These are phyloP conservation scores for Cyclostephanos tholiformis DNA, from an alignment of 108 stramenopile species.

Conservation along the genomic window DNA sequence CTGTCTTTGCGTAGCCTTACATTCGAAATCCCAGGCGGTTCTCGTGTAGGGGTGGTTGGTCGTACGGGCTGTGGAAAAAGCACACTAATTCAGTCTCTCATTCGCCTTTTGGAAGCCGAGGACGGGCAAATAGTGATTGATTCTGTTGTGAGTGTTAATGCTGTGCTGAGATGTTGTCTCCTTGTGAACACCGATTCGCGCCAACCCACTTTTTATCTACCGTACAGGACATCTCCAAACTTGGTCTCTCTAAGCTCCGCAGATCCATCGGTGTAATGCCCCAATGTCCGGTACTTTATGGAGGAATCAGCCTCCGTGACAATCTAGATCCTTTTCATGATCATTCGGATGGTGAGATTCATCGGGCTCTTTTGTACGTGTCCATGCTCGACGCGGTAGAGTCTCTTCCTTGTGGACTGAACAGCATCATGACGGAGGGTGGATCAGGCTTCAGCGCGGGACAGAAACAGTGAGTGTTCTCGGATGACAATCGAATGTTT, in stretches of 20 bases:
- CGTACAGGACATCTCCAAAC: constrained; percentile 56
- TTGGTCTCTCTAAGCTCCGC: constrained; percentile 89
- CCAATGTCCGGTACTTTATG: constrained; percentile 91
- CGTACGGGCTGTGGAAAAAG: constrained; percentile 78
- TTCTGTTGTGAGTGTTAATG: constrained; percentile 41
- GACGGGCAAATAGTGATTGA: constrained; percentile 82
- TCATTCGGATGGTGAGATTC: constrained; percentile 58
- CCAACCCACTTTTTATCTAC: too few relatives aligned
- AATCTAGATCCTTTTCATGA: constrained; percentile 91
- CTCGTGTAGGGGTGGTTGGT: constrained; percentile 82
- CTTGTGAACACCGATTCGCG: too few relatives aligned
- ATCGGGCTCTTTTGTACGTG: constrained; percentile 58
- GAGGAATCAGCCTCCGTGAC: constrained; percentile 86
- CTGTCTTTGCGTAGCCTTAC: constrained; percentile 66
- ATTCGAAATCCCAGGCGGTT: constrained; percentile 71
- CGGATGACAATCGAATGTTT: too few relatives aligned
- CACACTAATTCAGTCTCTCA: constrained; percentile 70
- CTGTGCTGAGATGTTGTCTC: too few relatives aligned
- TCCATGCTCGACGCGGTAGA: constrained; percentile 75
- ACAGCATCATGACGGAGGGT: constrained; percentile 83
- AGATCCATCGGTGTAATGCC: constrained; percentile 89
- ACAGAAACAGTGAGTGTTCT: constrained; percentile 65
- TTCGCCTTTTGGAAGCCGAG: constrained; percentile 84
- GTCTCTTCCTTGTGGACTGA: constrained; percentile 62
- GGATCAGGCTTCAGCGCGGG: constrained; percentile 79